A percentile compares a stretch with the other conserved stretches of the same genome.
phyloP scores from a whole-genome alignment of 148 eudicot species.

The Cornus controversa region DNA sequence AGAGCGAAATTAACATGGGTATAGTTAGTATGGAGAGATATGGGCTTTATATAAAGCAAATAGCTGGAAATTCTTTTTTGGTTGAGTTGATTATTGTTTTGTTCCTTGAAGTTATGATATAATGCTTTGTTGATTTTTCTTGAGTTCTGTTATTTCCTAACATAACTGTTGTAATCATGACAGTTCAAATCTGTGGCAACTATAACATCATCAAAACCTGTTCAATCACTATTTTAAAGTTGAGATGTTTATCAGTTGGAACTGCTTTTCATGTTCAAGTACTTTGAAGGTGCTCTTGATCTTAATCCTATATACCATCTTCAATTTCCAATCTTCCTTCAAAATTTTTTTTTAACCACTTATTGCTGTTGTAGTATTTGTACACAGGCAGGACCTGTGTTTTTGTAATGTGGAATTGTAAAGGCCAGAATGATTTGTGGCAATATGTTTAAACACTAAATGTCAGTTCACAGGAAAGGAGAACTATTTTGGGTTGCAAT shows the following conservation, averaged over 20 bases:
- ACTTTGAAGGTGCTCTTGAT: not conserved
- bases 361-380: conserved; percentile 9
- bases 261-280: not conserved
- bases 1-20: too few species aligned
- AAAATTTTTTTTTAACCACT: conserved; percentile 7
- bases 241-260: not conserved
- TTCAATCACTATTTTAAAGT: conserved; percentile 56
- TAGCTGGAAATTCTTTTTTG: too few species aligned
- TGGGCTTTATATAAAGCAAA: too few species aligned
- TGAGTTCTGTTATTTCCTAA: conserved; percentile 8
- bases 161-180: conserved; percentile 15
- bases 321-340: not conserved
- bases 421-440: not conserved
- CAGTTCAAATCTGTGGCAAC: conserved; percentile 83
- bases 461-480: not conserved
- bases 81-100: too few species aligned
- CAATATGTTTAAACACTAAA: not conserved
- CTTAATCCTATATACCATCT: not conserved
- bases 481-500: not conserved
- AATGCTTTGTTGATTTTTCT: not conserved
- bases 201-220: conserved; percentile 41
- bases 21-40: too few species aligned
- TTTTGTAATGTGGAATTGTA: not conserved
- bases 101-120: not conserved
- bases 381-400: conserved; percentile 14